These are phyloP conservation scores for Alternaria sp. DNA, from an alignment of 2,329 filamentous ascomycete species.

Conservation along the genomic window DNA sequence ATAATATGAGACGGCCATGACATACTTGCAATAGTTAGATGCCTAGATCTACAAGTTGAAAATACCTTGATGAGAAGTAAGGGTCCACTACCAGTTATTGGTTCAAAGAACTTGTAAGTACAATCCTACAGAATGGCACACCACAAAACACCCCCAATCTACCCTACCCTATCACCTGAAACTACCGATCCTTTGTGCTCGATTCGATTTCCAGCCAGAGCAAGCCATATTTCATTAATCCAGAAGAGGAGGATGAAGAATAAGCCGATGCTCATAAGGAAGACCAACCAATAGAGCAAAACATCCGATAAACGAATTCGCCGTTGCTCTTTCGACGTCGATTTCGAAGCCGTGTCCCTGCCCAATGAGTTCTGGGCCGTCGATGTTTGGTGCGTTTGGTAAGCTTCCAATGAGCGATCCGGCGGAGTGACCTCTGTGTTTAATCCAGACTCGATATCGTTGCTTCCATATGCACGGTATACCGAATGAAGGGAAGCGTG, in stretches of 20 bases:
- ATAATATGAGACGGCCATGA: background rate
- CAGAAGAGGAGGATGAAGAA: background rate
- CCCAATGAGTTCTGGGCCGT: background rate
- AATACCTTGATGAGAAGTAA: background rate
- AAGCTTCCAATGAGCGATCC: background rate
- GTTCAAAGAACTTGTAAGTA: background rate
- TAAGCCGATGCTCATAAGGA: background rate
- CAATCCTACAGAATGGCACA: background rate
- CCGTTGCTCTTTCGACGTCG: background rate
- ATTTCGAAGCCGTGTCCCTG: background rate
- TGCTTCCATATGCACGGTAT: too few species aligned
- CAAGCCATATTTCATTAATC: too few species aligned
- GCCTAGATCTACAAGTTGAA: background rate
- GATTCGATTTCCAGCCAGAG: too few species aligned
- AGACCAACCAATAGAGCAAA: background rate
- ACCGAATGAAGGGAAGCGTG: background rate
- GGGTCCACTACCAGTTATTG: background rate
- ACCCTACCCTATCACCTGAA: background rate
- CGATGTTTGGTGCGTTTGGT: background rate
- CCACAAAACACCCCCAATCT: background rate
- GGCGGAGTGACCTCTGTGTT: background rate
- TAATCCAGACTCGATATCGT: background rate
- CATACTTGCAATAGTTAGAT: background rate
- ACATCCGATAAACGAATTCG: fast-evolving
- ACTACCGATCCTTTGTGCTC: background rate